A percentile compares a stretch with the other conserved stretches of the same genome.
phyloP scores from a whole-genome alignment of 75 land plant genomes.

The Picea sitchensis region DNA sequence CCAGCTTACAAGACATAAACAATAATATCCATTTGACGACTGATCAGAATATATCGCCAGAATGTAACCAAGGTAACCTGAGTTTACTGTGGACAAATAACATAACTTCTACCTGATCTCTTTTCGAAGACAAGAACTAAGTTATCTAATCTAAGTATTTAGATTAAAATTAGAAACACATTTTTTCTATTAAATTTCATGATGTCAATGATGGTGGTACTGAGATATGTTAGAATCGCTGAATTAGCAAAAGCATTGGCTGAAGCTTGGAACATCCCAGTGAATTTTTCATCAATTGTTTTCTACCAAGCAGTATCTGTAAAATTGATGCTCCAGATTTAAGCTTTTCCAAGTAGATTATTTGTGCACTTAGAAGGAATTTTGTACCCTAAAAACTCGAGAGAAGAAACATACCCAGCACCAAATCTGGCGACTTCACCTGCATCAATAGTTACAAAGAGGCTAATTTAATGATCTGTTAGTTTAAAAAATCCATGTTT shows the following conservation, averaged over 20 bases:
- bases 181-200: neutral
- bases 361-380: neutral
- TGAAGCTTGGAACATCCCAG: neutral
- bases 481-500: no score
- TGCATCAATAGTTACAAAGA: constrained; percentile 28
- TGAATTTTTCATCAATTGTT: neutral
- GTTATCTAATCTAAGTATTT: neutral
- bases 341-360: neutral
- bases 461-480: no score
- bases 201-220: neutral
- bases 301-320: neutral
- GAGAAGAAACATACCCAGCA: constrained; percentile 65
- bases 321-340: constrained; percentile 10
- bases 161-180: neutral
- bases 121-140: no score
- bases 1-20: neutral
- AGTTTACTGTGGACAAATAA: no score
- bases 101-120: no score
- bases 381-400: neutral
- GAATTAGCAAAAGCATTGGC: neutral
- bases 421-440: constrained; percentile 88
- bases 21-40: no score
- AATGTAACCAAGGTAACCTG: no score
- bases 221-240: neutral
- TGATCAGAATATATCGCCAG: no score